Conservation (phyloP, 2,329 filamentous ascomycete species). For the Aureobasidium sp. region DNA sequence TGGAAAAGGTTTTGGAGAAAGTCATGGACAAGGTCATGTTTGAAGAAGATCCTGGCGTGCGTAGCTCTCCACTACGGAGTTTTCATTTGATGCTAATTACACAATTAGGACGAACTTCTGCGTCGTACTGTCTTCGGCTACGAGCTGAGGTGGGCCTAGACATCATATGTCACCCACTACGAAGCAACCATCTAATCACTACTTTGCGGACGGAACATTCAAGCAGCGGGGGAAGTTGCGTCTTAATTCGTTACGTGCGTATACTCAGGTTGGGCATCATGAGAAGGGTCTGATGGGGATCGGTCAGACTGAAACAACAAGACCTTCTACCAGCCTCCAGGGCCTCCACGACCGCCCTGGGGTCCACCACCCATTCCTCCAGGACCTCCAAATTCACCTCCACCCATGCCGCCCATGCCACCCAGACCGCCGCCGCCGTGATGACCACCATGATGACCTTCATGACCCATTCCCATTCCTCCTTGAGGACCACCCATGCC, state of each 20-base stretch:
- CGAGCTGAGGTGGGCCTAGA: slow-evolving; percentile 56
- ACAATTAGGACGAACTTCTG: slow-evolving; percentile 60
- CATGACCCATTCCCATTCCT: not conserved
- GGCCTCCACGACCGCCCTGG: not conserved
- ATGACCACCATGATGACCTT: not conserved
- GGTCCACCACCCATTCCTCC: not conserved
- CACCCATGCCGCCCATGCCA: not conserved
- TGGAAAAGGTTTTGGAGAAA: slow-evolving; percentile 74
- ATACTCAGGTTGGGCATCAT: not conserved
- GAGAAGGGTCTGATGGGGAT: not conserved
- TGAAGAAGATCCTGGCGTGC: slow-evolving; percentile 72
- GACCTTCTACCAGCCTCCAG: not conserved
- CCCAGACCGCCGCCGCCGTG: not conserved
- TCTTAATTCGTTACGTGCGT: not conserved
- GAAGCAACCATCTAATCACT: not conserved
- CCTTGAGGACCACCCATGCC: not conserved
- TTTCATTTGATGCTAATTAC: not conserved
- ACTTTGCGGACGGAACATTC: no score
- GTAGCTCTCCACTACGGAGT: slow-evolving; percentile 23
- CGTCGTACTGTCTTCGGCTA: slow-evolving; percentile 79
- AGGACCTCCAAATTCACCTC: not conserved
- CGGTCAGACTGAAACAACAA: no score
- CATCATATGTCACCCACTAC: not conserved
- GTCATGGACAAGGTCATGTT: slow-evolving; percentile 84
- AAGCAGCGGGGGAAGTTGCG: not conserved